These are phyloP conservation scores for Dionaea muscipula DNA, from an alignment of 179 eudicot species.

Conservation along the genomic window DNA sequence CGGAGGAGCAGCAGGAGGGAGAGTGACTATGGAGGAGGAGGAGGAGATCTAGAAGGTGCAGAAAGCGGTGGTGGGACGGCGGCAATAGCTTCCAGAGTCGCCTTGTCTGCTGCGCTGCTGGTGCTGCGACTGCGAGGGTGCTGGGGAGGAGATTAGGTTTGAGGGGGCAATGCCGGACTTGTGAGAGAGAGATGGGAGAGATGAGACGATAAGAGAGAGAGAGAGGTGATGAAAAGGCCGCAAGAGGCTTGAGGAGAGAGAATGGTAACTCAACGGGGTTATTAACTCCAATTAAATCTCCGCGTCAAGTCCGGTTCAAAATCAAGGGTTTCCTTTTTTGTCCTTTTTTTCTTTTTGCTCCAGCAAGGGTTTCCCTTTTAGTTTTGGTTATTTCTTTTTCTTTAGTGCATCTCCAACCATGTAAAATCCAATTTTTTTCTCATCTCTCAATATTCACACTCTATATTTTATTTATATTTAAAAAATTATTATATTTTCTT, in stretches of 20 bases:
- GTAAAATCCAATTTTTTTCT: too few species aligned
- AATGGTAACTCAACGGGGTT: constrained; percentile 23
- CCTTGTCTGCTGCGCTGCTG: neutral
- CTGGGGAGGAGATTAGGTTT: neutral
- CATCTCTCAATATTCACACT: too few species aligned
- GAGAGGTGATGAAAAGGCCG: constrained; percentile 9
- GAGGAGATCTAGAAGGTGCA: neutral
- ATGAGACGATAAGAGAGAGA: constrained; percentile 1
- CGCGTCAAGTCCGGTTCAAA: constrained; percentile 56
- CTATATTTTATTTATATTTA: too few species aligned
- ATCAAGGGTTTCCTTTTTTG: too few species aligned
- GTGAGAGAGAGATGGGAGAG: neutral
- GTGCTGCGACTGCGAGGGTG: neutral
- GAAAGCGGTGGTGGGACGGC: neutral
- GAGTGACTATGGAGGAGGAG: neutral
- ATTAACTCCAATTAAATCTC: constrained; percentile 16
- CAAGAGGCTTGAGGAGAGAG: constrained; percentile 20
- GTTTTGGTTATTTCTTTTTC: too few species aligned
- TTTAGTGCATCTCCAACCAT: too few species aligned
- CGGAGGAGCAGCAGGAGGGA: neutral
- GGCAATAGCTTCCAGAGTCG: neutral
- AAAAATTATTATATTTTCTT: too few species aligned
- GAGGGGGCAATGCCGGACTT: neutral
- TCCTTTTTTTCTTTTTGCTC: too few species aligned
- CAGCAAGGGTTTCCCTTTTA: too few species aligned